A percentile compares a stretch with the other conserved stretches of the same genome.
phyloP scores from a whole-genome alignment of 495 filamentous ascomycete genomes.

The Penicillium flavigenum region DNA sequence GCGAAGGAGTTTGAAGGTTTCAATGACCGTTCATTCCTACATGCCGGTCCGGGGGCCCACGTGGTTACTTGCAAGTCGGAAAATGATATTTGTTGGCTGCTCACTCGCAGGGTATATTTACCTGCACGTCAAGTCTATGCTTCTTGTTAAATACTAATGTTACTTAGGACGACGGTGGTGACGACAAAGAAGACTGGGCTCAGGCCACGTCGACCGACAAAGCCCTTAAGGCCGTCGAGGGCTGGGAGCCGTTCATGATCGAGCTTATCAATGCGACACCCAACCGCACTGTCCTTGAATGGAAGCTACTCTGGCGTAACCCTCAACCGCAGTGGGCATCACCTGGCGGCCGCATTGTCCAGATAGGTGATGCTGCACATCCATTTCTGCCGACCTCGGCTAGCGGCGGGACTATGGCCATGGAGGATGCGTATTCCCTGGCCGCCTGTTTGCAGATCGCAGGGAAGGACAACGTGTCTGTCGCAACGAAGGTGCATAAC shows the following conservation, averaged over 20 bases:
- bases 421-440: constrained; percentile 69
- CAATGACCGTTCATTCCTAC: neutral
- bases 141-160: neutral
- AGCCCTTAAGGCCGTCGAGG: constrained; percentile 38
- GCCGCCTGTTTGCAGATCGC: constrained; percentile 58
- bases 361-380: constrained; percentile 72
- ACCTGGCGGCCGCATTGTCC: constrained; percentile 54
- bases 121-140: neutral
- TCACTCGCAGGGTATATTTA: constrained; percentile 25
- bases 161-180: neutral
- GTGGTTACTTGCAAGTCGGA: neutral
- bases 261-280: constrained; percentile 61
- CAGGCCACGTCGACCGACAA: neutral
- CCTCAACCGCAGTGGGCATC: constrained; percentile 66
- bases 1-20: constrained; percentile 7
- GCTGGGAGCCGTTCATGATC: constrained; percentile 64
- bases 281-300: constrained; percentile 56
- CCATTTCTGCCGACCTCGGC: constrained; percentile 70
- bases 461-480: constrained; percentile 49
- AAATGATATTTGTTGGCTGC: neutral
- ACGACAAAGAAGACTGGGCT: neutral
- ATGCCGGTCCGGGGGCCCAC: neutral
- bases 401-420: constrained; percentile 70
- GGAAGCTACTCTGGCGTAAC: constrained; percentile 71
- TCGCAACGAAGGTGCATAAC: constrained; percentile 47